These are phyloP conservation scores for Plasmodium berghei DNA, from an alignment of 169 alveolate genomes.

Conservation along the genomic window DNA sequence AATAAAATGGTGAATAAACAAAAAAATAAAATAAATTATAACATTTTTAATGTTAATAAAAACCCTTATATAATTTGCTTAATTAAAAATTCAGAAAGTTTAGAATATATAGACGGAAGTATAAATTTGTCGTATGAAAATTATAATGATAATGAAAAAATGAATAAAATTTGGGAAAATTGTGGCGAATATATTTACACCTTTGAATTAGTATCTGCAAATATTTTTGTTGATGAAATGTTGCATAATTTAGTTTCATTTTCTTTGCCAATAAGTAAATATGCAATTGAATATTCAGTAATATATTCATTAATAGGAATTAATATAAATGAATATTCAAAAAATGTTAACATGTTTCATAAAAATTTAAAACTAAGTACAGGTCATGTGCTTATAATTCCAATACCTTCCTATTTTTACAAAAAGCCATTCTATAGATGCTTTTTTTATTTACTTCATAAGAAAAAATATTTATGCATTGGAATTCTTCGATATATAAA, in stretches of 20 bases:
- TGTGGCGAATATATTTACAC: conserved; percentile 86
- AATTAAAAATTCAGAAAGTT: conserved; percentile 84
- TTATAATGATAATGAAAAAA: conserved; percentile 79
- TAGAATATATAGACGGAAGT: conserved; percentile 86
- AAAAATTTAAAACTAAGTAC: conserved; percentile 65
- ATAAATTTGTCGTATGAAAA: conserved; percentile 81
- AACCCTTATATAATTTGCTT: conserved; percentile 73
- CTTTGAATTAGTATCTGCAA: conserved; percentile 85
- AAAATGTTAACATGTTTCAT: conserved; percentile 41
- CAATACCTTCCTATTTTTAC: conserved; percentile 71
- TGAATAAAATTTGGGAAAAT: conserved; percentile 85
- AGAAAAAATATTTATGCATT: conserved; percentile 49
- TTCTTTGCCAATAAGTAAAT: conserved; percentile 79
- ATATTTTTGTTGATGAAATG: conserved; percentile 87
- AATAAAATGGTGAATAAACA: not conserved
- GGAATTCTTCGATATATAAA: conserved; percentile 63
- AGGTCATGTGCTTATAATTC: conserved; percentile 36
- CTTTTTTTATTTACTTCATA: conserved; percentile 61
- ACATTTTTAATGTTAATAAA: conserved; percentile 52
- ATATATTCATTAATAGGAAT: conserved; percentile 78
- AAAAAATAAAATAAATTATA: conserved; percentile 1
- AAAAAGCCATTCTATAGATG: conserved; percentile 68
- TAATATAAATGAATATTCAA: conserved; percentile 51
- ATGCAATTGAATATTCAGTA: conserved; percentile 81
- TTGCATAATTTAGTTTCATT: conserved; percentile 84